Percentiles rank a stretch among this genome's conserved stretches.
phyloP scores from a whole-genome alignment of 805 yeast genomes.

The Candida awuae region DNA sequence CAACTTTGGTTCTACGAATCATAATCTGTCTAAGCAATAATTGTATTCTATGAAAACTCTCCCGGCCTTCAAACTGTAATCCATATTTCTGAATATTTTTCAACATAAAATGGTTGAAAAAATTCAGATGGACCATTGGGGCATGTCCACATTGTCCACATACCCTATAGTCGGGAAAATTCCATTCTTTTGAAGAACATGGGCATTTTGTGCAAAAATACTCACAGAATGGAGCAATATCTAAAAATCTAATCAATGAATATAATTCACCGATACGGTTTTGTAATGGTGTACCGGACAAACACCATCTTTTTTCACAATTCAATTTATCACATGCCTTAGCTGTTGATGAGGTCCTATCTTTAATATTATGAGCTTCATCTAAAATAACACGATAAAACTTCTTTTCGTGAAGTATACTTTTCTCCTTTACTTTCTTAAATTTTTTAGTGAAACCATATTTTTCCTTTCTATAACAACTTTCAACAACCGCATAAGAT shows the following conservation, averaged over 20 bases:
- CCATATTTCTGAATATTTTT: conserved; percentile 89
- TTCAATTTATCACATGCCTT: conserved; percentile 74
- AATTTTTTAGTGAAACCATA: conserved; percentile 75
- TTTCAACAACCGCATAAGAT: conserved; percentile 87
- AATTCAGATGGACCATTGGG: conserved; percentile 92
- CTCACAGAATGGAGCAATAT: conserved; percentile 75
- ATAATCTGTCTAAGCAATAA: conserved; percentile 67
- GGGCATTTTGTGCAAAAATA: conserved; percentile 93
- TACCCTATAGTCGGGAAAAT: conserved; percentile 69
- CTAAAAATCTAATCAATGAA: conserved; percentile 78
- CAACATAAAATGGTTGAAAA: conserved; percentile 90
- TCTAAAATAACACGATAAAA: conserved; percentile 86
- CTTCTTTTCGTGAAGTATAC: conserved; percentile 62
- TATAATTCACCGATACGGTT: conserved; percentile 95
- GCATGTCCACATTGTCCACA: conserved; percentile 87
- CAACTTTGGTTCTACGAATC: conserved; percentile 92
- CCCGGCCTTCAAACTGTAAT: conserved; percentile 70
- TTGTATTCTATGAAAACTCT: conserved; percentile 72
- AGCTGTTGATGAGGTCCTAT: conserved; percentile 87
- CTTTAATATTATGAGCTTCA: conserved; percentile 97
- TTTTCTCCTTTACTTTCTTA: conserved; percentile 63
- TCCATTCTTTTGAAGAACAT: conserved; percentile 79
- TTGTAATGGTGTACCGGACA: conserved; percentile 94
- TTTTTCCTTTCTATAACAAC: conserved; percentile 72
- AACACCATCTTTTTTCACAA: conserved; percentile 78